These are phyloP conservation scores for Pisolithus sp. DNA, from an alignment of 768 basidiomycete species.

Conservation along the genomic window DNA sequence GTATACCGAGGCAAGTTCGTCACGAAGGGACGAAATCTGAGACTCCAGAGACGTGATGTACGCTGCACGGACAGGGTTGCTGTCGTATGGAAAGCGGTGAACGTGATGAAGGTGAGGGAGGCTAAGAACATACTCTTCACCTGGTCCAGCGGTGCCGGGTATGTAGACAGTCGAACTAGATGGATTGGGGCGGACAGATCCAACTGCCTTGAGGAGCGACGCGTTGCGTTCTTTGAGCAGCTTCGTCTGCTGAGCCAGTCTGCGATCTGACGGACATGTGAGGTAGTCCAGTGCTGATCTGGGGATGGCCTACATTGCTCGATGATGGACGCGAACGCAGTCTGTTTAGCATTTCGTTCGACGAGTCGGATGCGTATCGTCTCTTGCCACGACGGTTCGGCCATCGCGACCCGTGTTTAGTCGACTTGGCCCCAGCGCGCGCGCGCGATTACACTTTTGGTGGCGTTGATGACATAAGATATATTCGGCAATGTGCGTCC, in stretches of 20 bases:
- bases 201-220: slow-evolving; percentile 78
- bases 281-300: background rate
- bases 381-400: slow-evolving; percentile 83
- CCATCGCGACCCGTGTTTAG: slow-evolving; percentile 42
- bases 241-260: slow-evolving; percentile 87
- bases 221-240: slow-evolving; percentile 90
- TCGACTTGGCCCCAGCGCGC: slow-evolving; percentile 10
- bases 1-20: slow-evolving; percentile 91
- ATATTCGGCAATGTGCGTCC: slow-evolving; percentile 14
- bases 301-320: slow-evolving; percentile 71
- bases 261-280: slow-evolving; percentile 55
- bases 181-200: slow-evolving; percentile 57
- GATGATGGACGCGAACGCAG: slow-evolving; percentile 76
- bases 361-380: slow-evolving; percentile 69
- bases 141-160: slow-evolving; percentile 37
- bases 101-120: background rate
- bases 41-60: slow-evolving; percentile 90
- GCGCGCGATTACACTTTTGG: slow-evolving; percentile 22
- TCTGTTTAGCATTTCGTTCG: slow-evolving; percentile 78
- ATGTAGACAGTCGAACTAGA: slow-evolving; percentile 58
- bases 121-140: slow-evolving; percentile 58
- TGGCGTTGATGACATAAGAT: background rate
- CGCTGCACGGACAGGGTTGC: slow-evolving; percentile 80
- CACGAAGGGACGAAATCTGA: slow-evolving; percentile 85
- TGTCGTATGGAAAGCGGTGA: slow-evolving; percentile 22